Evolutionary conservation across 768 basidiomycete species (phyloP), one percentile per base, ranked within the genome.

Genomic region (Tricholoma matsutake): DNA sequence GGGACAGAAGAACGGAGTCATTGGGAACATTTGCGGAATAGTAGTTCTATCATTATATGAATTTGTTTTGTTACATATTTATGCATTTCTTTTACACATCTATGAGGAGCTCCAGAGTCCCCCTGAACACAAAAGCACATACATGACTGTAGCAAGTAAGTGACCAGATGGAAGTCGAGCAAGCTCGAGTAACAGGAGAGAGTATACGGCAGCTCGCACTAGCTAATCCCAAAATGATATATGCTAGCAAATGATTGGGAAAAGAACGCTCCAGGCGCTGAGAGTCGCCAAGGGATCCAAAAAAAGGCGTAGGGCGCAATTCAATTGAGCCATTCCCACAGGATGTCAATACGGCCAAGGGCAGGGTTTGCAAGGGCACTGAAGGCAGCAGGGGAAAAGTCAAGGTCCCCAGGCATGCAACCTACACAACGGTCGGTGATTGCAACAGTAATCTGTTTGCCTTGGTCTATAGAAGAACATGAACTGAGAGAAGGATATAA

Each of bases 361-460:
- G 66, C 54, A 13, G 55, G 47, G 59, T 65, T 61, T 1, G 86
- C 83, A 41, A 92, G 76, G 6, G 63, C 0, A 0, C 65, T 5
- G 72, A 91, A 92, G 8, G 86, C 86, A 6, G 72, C 1, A 6
- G 83, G 84, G 10, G 87, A 84, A 63, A 92, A 79, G 73, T 91
- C 88, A 62, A 92, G 80, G 68, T 83, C 79, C 54, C 69, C 77
- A 7, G 71, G 0, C 0, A 62, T 63, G 64, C 91, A 93, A 11
- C 68, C 87, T 0, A 56, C 68, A 68, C 92, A 92, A 20, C 89
- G 79, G 71, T 94, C 91, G 5, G 77, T 79, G 64, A 91, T 68
- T 0, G 71, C 68, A 20, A 88, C 83, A 0, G 69, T 73, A 54
- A 86, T 76, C 1, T 65, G 68, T 31, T 81, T 82, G 64, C 85